These are phyloP conservation scores for Russula dissimulans DNA, from an alignment of 768 basidiomycete genomes.

Conservation along the genomic window DNA sequence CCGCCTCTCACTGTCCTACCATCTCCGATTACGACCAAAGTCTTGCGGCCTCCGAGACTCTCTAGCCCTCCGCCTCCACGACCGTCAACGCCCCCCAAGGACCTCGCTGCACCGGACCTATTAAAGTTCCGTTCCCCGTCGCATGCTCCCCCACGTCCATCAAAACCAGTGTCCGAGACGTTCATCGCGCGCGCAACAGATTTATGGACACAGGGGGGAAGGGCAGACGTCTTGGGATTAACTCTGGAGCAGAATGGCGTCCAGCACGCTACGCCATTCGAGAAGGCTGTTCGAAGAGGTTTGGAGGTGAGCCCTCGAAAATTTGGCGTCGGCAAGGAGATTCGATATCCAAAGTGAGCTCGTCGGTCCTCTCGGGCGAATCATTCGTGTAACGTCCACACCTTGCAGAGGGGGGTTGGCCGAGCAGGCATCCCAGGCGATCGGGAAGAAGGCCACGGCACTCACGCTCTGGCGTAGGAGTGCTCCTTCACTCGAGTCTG, in stretches of 20 bases:
- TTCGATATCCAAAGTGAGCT: conserved; percentile 40
- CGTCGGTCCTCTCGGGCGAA: not conserved
- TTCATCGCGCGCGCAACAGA: conserved; percentile 45
- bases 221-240: conserved; percentile 44
- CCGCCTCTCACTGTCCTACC: not conserved
- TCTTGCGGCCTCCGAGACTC: conserved; percentile 1
- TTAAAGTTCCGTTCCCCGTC: not conserved
- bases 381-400: not conserved
- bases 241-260: conserved; percentile 40
- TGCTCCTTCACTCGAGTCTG: conserved; percentile 3
- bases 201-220: conserved; percentile 40
- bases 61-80: not conserved
- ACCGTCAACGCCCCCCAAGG: conserved; percentile 11
- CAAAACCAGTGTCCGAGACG: conserved; percentile 44
- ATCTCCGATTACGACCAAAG: not conserved
- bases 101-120: not conserved
- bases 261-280: conserved; percentile 29
- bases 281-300: conserved; percentile 38
- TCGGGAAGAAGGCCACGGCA: conserved; percentile 5
- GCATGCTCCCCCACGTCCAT: not conserved
- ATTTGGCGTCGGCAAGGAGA: conserved; percentile 30
- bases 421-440: conserved; percentile 7
- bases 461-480: conserved; percentile 14
- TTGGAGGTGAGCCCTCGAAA: conserved; percentile 54
- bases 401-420: conserved; percentile 10